Percentiles rank a stretch among this genome's conserved stretches.
These are phyloP conservation scores for Friedmanniomyces endolithicus DNA, from an alignment of 495 filamentous ascomycete genomes.

Conservation along the genomic window DNA sequence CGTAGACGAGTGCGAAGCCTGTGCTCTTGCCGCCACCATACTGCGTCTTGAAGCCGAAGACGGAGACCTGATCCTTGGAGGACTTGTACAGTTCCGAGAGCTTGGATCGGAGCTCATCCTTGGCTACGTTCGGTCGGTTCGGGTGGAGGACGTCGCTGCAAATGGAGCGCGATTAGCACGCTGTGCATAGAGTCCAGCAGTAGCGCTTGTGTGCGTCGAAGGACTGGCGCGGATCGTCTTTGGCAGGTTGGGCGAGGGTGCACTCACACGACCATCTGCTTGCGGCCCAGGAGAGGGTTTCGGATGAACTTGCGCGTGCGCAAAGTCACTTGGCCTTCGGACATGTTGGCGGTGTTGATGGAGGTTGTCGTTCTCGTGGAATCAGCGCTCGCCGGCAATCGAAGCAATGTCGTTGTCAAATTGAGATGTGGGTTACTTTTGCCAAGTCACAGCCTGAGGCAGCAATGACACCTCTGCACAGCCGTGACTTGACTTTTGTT, in stretches of 20 bases:
- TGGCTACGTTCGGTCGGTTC: slow-evolving; percentile 92
- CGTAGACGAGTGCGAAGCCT: slow-evolving; percentile 97
- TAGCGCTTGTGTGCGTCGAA: too few species aligned
- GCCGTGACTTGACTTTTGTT: too few species aligned
- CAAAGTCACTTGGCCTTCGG: slow-evolving; percentile 85
- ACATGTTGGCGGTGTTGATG: slow-evolving; percentile 45
- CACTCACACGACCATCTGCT: slow-evolving; percentile 99
- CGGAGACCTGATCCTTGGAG: slow-evolving; percentile 88
- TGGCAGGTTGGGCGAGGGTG: neutral
- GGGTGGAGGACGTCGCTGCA: slow-evolving; percentile 97
- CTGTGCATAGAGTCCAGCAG: neutral
- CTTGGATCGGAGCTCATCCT: slow-evolving; percentile 94
- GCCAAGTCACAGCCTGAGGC: neutral
- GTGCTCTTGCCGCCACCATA: slow-evolving; percentile 99
- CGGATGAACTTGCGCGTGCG: slow-evolving; percentile 99
- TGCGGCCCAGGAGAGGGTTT: slow-evolving; percentile 94
- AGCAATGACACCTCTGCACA: neutral
- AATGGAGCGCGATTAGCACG: slow-evolving; percentile 6
- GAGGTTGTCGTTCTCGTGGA: neutral
- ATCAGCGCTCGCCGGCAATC: slow-evolving; percentile 14
- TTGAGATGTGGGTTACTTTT: neutral
- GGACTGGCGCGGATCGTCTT: neutral
- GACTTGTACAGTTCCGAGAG: slow-evolving; percentile 93
- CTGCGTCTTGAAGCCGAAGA: slow-evolving; percentile 96
- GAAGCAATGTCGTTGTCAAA: slow-evolving; percentile 8